Evolutionary conservation across 148 eudicot species (phyloP), one percentile per base, ranked within the genome.

Genomic region (Beta vulgaris): DNA sequence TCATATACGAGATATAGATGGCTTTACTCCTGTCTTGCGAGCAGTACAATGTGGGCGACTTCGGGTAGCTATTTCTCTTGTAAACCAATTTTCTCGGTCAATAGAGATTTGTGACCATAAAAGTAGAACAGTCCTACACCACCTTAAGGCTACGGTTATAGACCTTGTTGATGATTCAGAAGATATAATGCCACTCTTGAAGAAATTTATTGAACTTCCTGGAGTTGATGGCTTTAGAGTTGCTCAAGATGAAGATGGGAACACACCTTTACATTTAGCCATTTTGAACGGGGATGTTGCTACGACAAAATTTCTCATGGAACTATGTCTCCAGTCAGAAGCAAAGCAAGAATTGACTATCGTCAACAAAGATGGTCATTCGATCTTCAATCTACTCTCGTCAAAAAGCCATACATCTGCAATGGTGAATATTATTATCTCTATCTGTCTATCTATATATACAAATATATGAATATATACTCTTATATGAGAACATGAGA

Each of bases 221-320:
- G 3, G n/a, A 12, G 26, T 39, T 18, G 70, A 66, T 40, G 29
- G 23, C 44, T 48, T 66, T 19, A 39, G 70, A 66, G 12, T 3
- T 66, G 48, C 44, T 10, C 32, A 21, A 8, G 70, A 66, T 40
- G 28, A 37, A 2, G 70, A 66, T 66, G 70, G 70, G 32, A 66
- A 66, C 70, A 66, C 70, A 14, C 70, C 70, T 4, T 23, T 66
- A n/a, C 70, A 66, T 40, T 19, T n/a, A 1, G 70, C 70, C 26
- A 39, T 66, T 13, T 37, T 37, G 12, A 42, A 39, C 26, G 51
- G 49, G 13, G 40, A 66, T 14, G 10, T 66, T 25, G 32, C 48
- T n/a, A 42, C 29, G 2, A 19, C 25, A 7, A n/a, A 66, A 23
- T 66, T 66, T n/a, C 18, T 66, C 3, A 23, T 66, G 31, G 25